Evolutionary conservation across 148 eudicot genomes (phyloP).

Genomic region (Fagopyrum esculentum): DNA sequence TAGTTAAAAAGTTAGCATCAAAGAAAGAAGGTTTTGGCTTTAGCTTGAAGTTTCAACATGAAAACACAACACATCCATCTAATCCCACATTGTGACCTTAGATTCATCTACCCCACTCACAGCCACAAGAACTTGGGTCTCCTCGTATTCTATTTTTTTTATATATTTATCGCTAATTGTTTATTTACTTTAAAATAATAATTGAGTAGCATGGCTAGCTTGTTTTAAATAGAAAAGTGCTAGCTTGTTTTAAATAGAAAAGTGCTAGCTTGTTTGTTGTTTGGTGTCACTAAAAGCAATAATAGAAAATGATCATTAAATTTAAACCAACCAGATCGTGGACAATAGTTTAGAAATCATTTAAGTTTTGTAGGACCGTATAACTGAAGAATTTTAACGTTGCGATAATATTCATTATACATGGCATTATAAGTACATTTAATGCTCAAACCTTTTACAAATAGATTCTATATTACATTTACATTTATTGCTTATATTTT

Average conservation of each 20-base stretch:
- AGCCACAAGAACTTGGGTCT: not conserved
- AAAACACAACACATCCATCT: not conserved
- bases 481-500: too few relatives aligned
- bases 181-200: not conserved
- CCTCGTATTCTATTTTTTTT: not conserved
- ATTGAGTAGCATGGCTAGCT: not conserved
- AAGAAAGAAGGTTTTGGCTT: not conserved
- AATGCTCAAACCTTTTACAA: too few relatives aligned
- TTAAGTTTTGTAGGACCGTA: too few relatives aligned
- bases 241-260: not conserved
- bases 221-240: too few relatives aligned
- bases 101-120: not conserved
- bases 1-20: not conserved
- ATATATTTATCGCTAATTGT: not conserved
- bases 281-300: too few relatives aligned
- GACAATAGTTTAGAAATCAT: too few relatives aligned
- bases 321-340: not conserved
- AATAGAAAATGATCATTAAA: too few relatives aligned
- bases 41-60: conserved; percentile 4
- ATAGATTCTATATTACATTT: too few relatives aligned
- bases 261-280: not conserved
- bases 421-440: too few relatives aligned
- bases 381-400: too few relatives aligned
- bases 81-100: not conserved
- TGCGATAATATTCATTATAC: too few relatives aligned